Base-by-base conservation (phyloP, 2,329 filamentous ascomycete species). In the Colletotrichum musae region DNA sequence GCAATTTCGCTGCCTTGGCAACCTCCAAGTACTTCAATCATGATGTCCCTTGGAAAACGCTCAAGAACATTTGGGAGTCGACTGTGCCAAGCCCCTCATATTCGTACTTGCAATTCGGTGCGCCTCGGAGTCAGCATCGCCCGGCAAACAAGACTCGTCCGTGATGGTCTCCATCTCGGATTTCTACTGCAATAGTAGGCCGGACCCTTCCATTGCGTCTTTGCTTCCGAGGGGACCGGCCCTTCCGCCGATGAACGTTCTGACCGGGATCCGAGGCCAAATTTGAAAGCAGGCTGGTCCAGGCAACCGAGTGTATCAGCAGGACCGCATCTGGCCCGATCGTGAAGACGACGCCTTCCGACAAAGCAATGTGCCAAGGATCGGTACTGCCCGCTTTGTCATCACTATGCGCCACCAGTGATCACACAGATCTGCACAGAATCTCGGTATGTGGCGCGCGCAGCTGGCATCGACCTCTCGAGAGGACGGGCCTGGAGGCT, bases 211-310 rank as follows among this genome's bases (percentile, higher is more conserved):
- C n/a, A 6, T 10, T 36, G 32, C 9, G 32, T n/a, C 41, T 2
- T 6, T n/a, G 41, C 41, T 43, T n/a, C 13, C 41, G 13, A n/a
- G 41, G 15, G 15, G 6, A 5, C 32, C 32, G 32, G 32, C 10
- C 48, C 18, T 32, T 24, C 39, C n/a, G 21, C n/a, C 39, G 10
- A 43, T 48, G 53, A 39, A 50, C 18, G 68, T 79, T 3, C 76
- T 77, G 0, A 58, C 53, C 2, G 78, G 79, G 63, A 68, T 80
- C 39, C 73, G 76, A 28, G 71, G 75, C 28, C 68, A 75, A 36
- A 72, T 78, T 58, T 80, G 78, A 76, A 71, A 74, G 45, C 73
- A 74, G 36, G 73, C 73, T 0, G 74, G 78, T 0, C 77, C 77
- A 7, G 36, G 63, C 2, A 48, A 62, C n/a, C 76, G 77, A 56